Base-by-base conservation (phyloP, 1,139 yeast genomes). In the Kodamaea sp. region DNA sequence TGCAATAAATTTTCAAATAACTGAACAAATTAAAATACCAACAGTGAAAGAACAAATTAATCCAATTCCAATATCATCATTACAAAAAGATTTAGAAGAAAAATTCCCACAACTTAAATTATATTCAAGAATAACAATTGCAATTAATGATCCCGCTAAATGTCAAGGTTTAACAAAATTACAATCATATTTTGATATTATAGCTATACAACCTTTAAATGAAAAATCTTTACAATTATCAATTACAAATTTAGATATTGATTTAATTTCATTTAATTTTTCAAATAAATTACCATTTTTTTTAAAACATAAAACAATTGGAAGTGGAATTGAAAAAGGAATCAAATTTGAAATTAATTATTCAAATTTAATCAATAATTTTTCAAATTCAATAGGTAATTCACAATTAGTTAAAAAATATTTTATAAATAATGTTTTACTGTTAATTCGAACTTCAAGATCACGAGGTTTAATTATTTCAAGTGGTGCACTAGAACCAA, bases 271-370 rank as follows among this genome's bases (percentile, higher is more conserved):
- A 1, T 73, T 92, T 39, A 81, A 85, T 43, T 74, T 85, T 57
- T 64, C 76, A 11, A 67, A 72, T 31, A 73, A 88, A 43, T 65
- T 88, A 35, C 94, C 96, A 0, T 83, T 80, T 50, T 86, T 79
- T 58, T 66, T 92, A 48, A 84, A 85, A 48, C 96, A 88, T 63
- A 87, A 89, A 53, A 80, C 88, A 1, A 73, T 89, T 7, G 85
- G 96, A 31, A 79, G 88, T 34, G 97, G 95, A 1, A 73, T 86
- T 11, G 84, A 83, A 12, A 77, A 84, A 42, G 98, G 98, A 1
- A 75, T 89, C 34, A 80, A 80, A 49, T 77, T 92, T 49, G 98
- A 92, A 58, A 73, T 92, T 9, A 73, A 80, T 40, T 92, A 92
- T 58, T 67, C 78, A 10, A 68, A 78, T 33, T 64, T 82, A 27